Percentiles rank a stretch among this genome's conserved stretches.
These are phyloP conservation scores for Pseudocercospora vitis DNA, from an alignment of 2,329 filamentous ascomycete species.

Conservation along the genomic window DNA sequence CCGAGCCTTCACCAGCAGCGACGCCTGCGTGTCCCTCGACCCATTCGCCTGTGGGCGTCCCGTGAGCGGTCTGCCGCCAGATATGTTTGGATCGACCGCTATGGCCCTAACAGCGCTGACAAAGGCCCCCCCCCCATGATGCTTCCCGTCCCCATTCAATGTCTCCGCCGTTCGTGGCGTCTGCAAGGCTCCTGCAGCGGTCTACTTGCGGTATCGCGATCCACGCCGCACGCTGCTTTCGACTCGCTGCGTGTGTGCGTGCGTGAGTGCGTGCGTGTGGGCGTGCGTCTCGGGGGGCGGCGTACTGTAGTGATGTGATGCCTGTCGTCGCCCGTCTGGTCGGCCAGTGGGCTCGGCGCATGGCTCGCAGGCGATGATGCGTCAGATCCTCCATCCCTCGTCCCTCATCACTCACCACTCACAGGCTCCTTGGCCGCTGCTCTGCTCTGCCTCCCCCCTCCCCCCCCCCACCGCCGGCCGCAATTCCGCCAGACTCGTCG, in stretches of 20 bases:
- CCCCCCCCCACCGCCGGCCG: too few species aligned
- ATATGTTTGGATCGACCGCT: too few species aligned
- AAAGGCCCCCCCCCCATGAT: not conserved
- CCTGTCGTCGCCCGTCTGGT: constrained; percentile 14
- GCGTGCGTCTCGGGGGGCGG: too few species aligned
- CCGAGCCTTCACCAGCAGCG: too few species aligned
- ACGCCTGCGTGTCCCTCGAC: too few species aligned
- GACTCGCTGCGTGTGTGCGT: constrained; percentile 23
- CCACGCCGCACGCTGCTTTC: constrained; percentile 25
- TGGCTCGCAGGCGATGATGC: not conserved
- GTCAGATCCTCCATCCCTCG: not conserved
- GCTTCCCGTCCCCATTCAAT: not conserved
- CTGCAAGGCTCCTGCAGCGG: constrained; percentile 33
- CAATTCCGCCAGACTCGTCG: constrained; percentile 20
- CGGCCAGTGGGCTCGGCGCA: constrained; percentile 8
- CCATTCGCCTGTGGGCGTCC: too few species aligned
- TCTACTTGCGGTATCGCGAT: constrained; percentile 25
- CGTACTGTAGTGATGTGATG: too few species aligned
- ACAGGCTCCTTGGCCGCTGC: too few species aligned
- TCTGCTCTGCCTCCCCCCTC: too few species aligned
- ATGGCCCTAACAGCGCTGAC: not conserved
- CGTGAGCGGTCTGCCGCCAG: too few species aligned
- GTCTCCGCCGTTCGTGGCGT: constrained; percentile 28
- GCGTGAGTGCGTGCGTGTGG: too few species aligned
- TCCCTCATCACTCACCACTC: too few species aligned